Evolutionary conservation across 106 monocot species (phyloP).

Genomic region (Apostasia ramifera): DNA sequence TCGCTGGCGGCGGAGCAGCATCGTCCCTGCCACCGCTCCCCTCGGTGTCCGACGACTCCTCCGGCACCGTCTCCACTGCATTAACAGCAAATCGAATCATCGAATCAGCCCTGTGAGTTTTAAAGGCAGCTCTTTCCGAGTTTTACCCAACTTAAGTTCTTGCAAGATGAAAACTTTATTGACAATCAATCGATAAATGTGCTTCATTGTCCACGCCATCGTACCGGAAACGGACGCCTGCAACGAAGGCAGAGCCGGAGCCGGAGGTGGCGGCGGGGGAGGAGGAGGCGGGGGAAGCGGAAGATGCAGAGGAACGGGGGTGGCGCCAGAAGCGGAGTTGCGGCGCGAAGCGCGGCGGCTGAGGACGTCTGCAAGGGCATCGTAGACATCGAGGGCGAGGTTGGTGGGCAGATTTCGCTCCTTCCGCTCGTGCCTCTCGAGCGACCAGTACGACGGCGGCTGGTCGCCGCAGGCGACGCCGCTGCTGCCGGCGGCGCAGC

Average conservation of each 20-base stretch:
- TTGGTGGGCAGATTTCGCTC: constrained; percentile 58
- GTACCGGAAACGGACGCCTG: constrained; percentile 16
- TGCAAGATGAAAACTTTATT: not conserved
- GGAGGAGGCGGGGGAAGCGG: not conserved
- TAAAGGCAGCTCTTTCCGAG: not conserved
- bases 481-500: not conserved
- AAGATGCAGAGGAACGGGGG: constrained; percentile 8
- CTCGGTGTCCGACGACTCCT: constrained; percentile 8
- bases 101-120: not conserved
- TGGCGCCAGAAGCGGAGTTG: not conserved
- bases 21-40: constrained; percentile 36
- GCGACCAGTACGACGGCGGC: constrained; percentile 36
- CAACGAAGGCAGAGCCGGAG: constrained; percentile 14
- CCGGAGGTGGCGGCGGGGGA: not conserved
- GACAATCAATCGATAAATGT: too few species aligned
- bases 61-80: not conserved
- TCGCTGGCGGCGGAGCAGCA: constrained; percentile 23
- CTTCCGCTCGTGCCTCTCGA: constrained; percentile 36
- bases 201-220: not conserved
- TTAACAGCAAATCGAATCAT: not conserved
- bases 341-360: constrained; percentile 46
- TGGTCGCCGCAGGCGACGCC: not conserved
- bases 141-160: not conserved
- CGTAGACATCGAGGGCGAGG: constrained; percentile 61
- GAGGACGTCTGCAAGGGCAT: constrained; percentile 69